Evolutionary conservation across 495 filamentous ascomycete genomes (phyloP).

Genomic region (Elaphomyces granulatus): DNA sequence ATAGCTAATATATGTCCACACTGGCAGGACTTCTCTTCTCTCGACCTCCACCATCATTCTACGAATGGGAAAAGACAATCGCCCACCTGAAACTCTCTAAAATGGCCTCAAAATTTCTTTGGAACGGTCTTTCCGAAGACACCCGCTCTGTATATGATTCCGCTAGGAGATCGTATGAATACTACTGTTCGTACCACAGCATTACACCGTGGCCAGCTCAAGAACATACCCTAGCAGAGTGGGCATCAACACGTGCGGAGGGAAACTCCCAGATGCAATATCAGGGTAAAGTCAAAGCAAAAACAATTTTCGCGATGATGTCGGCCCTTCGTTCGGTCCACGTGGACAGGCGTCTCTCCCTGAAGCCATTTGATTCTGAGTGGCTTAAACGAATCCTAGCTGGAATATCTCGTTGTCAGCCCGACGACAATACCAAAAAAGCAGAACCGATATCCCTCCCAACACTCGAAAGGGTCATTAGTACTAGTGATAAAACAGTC

Average conservation of each 20-base stretch:
- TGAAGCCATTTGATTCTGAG: background rate
- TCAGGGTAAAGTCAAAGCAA: too few species aligned
- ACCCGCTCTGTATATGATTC: too few species aligned
- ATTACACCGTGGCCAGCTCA: too few species aligned
- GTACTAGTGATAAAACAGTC: too few species aligned
- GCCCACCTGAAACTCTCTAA: slow-evolving; percentile 5
- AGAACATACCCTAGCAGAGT: too few species aligned
- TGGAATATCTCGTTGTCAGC: background rate
- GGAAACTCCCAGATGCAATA: too few species aligned
- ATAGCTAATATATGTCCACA: background rate
- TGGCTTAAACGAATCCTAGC: background rate
- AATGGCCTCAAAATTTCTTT: background rate
- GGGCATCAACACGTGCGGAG: too few species aligned
- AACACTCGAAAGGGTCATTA: too few species aligned
- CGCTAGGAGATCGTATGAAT: too few species aligned
- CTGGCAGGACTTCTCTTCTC: slow-evolving; percentile 5
- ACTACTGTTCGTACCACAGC: too few species aligned
- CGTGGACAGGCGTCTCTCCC: background rate
- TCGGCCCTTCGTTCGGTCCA: background rate
- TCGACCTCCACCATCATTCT: background rate
- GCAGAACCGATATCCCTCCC: background rate
- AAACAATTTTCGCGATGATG: too few species aligned
- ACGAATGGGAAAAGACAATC: background rate
- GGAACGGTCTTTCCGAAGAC: background rate
- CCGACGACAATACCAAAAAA: background rate